Conservation (phyloP, 768 basidiomycete species). For the Hebeloma cylindrosporum region DNA sequence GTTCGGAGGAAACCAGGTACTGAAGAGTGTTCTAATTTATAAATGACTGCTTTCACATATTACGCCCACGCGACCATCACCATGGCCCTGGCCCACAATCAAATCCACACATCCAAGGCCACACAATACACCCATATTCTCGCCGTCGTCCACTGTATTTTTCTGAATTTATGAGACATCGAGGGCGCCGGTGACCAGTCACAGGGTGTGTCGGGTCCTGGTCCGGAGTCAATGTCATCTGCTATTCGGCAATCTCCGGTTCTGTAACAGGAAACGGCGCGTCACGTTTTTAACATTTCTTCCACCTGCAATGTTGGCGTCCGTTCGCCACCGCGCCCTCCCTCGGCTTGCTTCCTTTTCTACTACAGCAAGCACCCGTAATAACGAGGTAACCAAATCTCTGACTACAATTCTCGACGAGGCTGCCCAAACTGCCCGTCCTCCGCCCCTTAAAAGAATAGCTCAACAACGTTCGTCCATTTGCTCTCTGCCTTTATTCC, state of each 20-base stretch:
- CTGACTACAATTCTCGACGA: neutral
- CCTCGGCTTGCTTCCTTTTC: too few relatives aligned
- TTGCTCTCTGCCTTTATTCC: neutral
- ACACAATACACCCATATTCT: neutral
- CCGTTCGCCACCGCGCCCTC: slow-evolving; percentile 23
- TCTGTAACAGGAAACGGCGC: neutral
- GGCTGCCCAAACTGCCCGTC: neutral
- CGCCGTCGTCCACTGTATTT: neutral
- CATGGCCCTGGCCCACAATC: slow-evolving; percentile 1
- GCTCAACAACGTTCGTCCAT: slow-evolving; percentile 4
- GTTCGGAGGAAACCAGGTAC: slow-evolving; percentile 10
- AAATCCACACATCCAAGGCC: neutral
- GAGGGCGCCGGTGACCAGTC: slow-evolving; percentile 9
- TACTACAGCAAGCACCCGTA: neutral
- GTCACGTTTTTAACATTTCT: slow-evolving; percentile 1
- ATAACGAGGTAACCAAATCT: neutral
- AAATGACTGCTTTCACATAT: slow-evolving; percentile 6
- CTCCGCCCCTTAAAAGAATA: neutral
- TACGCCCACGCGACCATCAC: slow-evolving; percentile 21
- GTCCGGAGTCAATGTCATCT: slow-evolving; percentile 19
- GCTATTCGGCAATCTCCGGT: slow-evolving; percentile 16
- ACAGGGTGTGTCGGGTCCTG: slow-evolving; percentile 19
- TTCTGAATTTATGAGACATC: neutral
- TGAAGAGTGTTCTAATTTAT: slow-evolving; percentile 5
- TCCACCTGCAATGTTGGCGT: slow-evolving; percentile 11